Evolutionary conservation across 2,329 filamentous ascomycete genomes (phyloP), one percentile per base, ranked within the genome.

Genomic region (Penicillium fuscoglaucum): DNA sequence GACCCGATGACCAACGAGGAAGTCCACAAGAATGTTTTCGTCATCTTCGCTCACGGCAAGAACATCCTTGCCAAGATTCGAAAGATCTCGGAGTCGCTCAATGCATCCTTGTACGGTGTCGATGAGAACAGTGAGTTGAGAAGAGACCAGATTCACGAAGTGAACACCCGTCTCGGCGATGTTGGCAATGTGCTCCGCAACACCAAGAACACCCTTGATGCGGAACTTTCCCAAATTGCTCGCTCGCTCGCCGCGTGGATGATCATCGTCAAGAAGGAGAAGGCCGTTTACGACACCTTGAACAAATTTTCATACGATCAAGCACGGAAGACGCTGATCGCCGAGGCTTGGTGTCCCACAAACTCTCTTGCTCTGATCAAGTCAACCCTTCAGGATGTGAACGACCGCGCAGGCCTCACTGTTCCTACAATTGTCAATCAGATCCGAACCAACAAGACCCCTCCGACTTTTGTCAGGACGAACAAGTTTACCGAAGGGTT

Each of bases 401-500:
- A 96, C 65, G 96, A 96, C 77, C 87, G 92, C 63, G 95, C 95
- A 65, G 95, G 96, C 29, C 83, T 98, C 55, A 96, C 93, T n/a
- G 92, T 98, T 29, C 93, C 96, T 8, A 98, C 93, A 52, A 98
- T 99, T 70, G 93, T 99, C 81, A 98, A 98, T 76, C 92, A 96
- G 80, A 95, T 99, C 73, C 88, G 87, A 69, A 98, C 93, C 44
- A 96, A 93, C 79, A 98, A 97, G 83, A 98, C 91, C 6, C 95
- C 96, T 28, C 95, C 95, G 0, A 99, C 95, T 0, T 98, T 96
- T 76, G 87, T 97, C 76, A 96, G 96, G 81, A 97, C 93, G 33
- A 99, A 99, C 83, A 96, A 93, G 77, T 98, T 98, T 73, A 99
- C 96, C 3, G 89, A 97, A 70, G 95, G 89, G 26, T 99, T 99